Conservation (phyloP, 1,139 yeast species). For the Pichia sorboxylosa region DNA sequence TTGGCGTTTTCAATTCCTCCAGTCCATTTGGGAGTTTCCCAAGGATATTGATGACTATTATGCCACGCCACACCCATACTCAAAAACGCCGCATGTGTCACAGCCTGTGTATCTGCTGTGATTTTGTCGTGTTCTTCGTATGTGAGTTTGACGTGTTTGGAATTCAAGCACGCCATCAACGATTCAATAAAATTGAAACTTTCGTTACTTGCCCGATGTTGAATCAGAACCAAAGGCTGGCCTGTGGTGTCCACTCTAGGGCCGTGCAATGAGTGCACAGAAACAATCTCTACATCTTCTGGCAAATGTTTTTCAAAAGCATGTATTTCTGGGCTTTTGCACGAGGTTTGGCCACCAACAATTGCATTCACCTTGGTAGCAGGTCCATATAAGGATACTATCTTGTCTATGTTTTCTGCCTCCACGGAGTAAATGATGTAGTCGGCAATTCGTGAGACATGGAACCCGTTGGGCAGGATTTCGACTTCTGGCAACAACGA, state of each 20-base stretch:
- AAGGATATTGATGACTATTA: slow-evolving; percentile 72
- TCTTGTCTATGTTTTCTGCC: slow-evolving; percentile 65
- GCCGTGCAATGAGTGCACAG: slow-evolving; percentile 90
- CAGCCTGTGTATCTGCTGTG: slow-evolving; percentile 98
- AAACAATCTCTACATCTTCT: slow-evolving; percentile 64
- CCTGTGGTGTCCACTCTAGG: slow-evolving; percentile 83
- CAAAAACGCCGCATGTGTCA: slow-evolving; percentile 92
- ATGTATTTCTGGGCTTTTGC: slow-evolving; percentile 79
- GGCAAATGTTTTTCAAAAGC: slow-evolving; percentile 78
- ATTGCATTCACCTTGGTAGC: slow-evolving; percentile 78
- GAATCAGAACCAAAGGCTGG: slow-evolving; percentile 81
- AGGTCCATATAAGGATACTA: slow-evolving; percentile 71
- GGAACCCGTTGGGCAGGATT: slow-evolving; percentile 64
- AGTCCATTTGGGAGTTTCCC: slow-evolving; percentile 79
- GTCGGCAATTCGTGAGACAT: slow-evolving; percentile 70
- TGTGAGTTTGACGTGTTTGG: slow-evolving; percentile 66
- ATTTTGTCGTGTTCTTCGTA: slow-evolving; percentile 86
- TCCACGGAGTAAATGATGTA: slow-evolving; percentile 83
- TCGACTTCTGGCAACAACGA: slow-evolving; percentile 19
- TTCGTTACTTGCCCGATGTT: slow-evolving; percentile 54
- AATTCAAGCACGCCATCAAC: slow-evolving; percentile 59
- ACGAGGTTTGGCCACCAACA: slow-evolving; percentile 97
- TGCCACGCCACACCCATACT: slow-evolving; percentile 98
- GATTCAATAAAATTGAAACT: slow-evolving; percentile 50
- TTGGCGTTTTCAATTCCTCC: slow-evolving; percentile 96